A percentile compares a stretch with the other conserved stretches of the same genome.
phyloP scores from a whole-genome alignment of 768 basidiomycete genomes.

The Collybiopsis luxurians region DNA sequence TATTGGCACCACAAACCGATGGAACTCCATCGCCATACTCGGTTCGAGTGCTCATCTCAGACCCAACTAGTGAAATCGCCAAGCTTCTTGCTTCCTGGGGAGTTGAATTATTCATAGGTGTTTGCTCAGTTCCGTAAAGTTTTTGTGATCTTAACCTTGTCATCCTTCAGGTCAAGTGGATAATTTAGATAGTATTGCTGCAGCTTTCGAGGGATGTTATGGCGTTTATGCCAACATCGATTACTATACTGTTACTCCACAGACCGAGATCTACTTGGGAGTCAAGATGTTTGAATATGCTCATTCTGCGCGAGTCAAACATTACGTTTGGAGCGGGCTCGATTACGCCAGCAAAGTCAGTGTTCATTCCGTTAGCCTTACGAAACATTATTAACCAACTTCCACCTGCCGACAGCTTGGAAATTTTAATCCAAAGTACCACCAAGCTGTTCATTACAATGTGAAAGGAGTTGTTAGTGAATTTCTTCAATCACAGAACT shows the following conservation, averaged over 20 bases:
- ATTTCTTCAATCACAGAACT: conserved; percentile 33
- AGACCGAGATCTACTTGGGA: neutral
- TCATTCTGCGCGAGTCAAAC: neutral
- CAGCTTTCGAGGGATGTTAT: conserved; percentile 32
- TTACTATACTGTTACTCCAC: neutral
- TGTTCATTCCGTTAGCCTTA: too few relatives aligned
- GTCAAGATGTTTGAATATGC: conserved; percentile 5
- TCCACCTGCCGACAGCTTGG: conserved; percentile 4
- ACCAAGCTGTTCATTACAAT: conserved; percentile 38
- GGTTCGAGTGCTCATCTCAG: conserved; percentile 41
- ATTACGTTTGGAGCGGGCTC: neutral
- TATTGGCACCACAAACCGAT: conserved; percentile 31
- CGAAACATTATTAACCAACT: too few relatives aligned
- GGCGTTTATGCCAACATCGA: conserved; percentile 13
- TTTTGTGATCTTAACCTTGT: too few relatives aligned
- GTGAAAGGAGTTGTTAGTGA: conserved; percentile 40
- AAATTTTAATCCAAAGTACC: conserved; percentile 22
- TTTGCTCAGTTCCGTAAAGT: too few relatives aligned
- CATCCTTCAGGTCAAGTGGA: conserved; percentile 31
- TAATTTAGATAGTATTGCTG: conserved; percentile 25
- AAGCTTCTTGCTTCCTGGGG: conserved; percentile 32
- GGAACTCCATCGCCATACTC: conserved; percentile 39
- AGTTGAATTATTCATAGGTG: conserved; percentile 18
- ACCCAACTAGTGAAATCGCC: conserved; percentile 29
- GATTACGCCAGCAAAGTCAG: neutral